Evolutionary conservation across 345 rosid genomes (phyloP), one percentile per base, ranked within the genome.

Genomic region (Gossypium bickii): DNA sequence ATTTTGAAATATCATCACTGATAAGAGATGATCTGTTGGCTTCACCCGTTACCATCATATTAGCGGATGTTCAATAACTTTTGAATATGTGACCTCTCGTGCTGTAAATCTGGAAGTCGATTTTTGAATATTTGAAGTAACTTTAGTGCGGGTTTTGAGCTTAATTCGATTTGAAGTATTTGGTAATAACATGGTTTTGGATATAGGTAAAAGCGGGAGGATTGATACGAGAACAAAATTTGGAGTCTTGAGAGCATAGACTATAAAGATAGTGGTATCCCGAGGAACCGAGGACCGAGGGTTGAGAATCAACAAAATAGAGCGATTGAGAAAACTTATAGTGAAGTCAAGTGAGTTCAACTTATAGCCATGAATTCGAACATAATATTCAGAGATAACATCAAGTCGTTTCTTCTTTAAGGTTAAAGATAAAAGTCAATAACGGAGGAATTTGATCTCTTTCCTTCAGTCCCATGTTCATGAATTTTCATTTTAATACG

Each of bases 281-380:
- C 94, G 99, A 93, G 84, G 97, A 93, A 85, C 73, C 86, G 68
- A 86, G 94, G 80, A 91, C 72, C 78, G 99, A 64, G 98, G 99
- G 49, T 95, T 95, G 73, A 91, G 81, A 73, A 74, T 95, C 73
- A 83, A 86, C 80, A 91, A 87, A 75, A 66, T 78, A 17, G 94
- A 88, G 84, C 93, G 91, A 76, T 78, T 88, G 96, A 91, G 77
- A 82, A 86, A 81, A 85, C 79, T 55, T 87, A 75, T 20, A 69
- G 45, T 3, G 87, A 87, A 78, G 85, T n/a, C 92, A 20, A 95
- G 89, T 65, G 85, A 83, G 47, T 84, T 85, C 75, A 65, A 62
- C 62, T 77, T 77, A 78, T n/a, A 83, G 59, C 83, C 77, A 65
- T 79, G 87, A 85, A 66, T 66, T 71, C 47, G 71, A 67, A 73